Base-by-base conservation (phyloP, 2,329 filamentous ascomycete genomes). In the Trichoderma aggressivum region DNA sequence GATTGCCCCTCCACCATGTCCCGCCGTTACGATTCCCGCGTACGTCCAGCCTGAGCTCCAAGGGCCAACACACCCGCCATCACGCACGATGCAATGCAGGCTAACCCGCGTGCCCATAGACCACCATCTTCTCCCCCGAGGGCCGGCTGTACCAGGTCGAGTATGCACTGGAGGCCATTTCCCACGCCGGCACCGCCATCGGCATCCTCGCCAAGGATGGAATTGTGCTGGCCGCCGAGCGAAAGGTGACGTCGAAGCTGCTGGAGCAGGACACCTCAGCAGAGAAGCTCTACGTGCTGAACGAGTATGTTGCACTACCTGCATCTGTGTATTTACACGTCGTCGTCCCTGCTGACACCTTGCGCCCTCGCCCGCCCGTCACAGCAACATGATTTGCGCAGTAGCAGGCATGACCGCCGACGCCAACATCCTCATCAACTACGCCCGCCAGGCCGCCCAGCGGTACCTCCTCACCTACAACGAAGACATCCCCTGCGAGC, bases 341-440 rank as follows among this genome's bases (percentile, higher is more conserved):
- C 2, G 16, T 39, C 8, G 3, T 26, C 24, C 32, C 16, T 12
- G 7, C 65, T 50, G 36, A 60, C 36, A n/a, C 2, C 12, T 34
- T 32, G 28, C 14, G 34, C 18, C 18, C 39, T 12, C 18, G n/a
- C n/a, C n/a, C n/a, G n/a, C n/a, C n/a, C n/a, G 7, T 75, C 14
- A 3, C 32, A 98, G 95, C 86, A 99, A 99, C 87, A 99, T 99
- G 97, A 98, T 99, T 84, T 98, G 94, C 84, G 96, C 96, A 73
- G 96, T 99, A 72, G 96, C 96, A 78, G 96, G 96, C 80, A 98
- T 99, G 95, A 99, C 94, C 59, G 96, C 96, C 79, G 96, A 99
- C 81, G 96, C 96, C 82, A 99, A 99, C 87, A 99, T 99, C 83
- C 94, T 99, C 82, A 99, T 99, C 90, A 99, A 99, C 88, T 98